A percentile compares a stretch with the other conserved stretches of the same genome.
Evolutionary conservation across 129 eudicot species (phyloP).

Genomic region (Oenanthe sinensis): DNA sequence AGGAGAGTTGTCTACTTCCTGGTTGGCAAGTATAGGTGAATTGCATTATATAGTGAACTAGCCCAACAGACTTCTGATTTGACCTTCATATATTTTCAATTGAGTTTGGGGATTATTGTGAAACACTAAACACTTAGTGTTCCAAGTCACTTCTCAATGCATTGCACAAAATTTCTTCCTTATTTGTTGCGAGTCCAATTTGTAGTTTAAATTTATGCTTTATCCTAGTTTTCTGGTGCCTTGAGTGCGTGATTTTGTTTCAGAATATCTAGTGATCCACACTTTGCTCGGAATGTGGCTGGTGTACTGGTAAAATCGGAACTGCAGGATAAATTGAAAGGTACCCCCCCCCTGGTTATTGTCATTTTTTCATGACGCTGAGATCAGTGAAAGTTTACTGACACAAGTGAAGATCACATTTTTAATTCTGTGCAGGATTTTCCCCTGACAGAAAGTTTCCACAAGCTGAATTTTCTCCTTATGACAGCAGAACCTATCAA

Average conservation of each 20-base stretch:
- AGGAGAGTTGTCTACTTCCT: not conserved
- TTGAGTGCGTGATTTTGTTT: constrained; percentile 6
- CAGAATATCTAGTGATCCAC: constrained; percentile 67
- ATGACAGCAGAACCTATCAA: constrained; percentile 44
- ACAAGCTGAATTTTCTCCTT: constrained; percentile 83
- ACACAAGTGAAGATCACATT: constrained; percentile 3
- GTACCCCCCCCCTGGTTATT: constrained; percentile 27
- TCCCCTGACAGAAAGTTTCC: constrained; percentile 95
- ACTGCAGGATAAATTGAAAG: constrained; percentile 41
- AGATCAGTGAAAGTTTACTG: constrained; percentile 8
- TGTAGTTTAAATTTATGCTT: not conserved
- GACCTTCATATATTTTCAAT: not conserved
- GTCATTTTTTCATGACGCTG: not conserved
- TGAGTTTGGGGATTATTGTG: not conserved
- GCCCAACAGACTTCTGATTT: not conserved
- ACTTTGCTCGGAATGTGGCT: constrained; percentile 59
- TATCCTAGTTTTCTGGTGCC: not conserved
- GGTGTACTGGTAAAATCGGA: constrained; percentile 78
- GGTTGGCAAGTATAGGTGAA: not conserved
- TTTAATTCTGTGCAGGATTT: constrained; percentile 40
- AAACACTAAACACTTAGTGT: not conserved
- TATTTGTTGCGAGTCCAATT: not conserved
- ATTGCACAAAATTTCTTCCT: not conserved
- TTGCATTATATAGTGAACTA: not conserved
- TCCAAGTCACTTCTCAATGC: not conserved